phyloP scores from a whole-genome alignment of 176 grass and related monocot species.

The Lolium rigidum region DNA sequence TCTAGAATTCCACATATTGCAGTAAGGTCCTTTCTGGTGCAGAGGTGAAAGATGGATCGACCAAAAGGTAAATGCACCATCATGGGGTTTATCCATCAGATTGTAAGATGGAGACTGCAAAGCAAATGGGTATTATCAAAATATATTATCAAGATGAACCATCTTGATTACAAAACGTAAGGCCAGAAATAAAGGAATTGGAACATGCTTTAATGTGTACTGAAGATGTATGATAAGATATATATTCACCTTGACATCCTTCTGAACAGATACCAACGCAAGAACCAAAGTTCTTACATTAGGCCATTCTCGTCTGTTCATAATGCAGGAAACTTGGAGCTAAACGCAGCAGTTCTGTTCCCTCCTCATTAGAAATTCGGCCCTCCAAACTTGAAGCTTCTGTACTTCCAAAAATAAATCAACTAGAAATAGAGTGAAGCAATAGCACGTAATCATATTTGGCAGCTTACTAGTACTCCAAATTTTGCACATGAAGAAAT shows the following conservation, averaged over 20 bases:
- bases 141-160: neutral
- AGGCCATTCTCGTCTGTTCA: slow-evolving; percentile 77
- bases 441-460: too few species aligned
- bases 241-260: slow-evolving; percentile 70
- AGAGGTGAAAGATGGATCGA: slow-evolving; percentile 76
- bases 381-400: slow-evolving; percentile 69
- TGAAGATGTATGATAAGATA: slow-evolving; percentile 23
- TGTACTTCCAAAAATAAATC: too few species aligned
- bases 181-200: slow-evolving; percentile 24
- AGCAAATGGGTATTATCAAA: slow-evolving; percentile 33
- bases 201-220: slow-evolving; percentile 12
- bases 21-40: slow-evolving; percentile 87
- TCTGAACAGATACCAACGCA: slow-evolving; percentile 75
- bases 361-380: slow-evolving; percentile 88
- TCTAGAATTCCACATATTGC: slow-evolving; percentile 93
- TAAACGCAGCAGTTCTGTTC: slow-evolving; percentile 77
- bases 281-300: slow-evolving; percentile 75
- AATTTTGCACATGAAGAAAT: too few species aligned
- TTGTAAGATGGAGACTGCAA: slow-evolving; percentile 73
- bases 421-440: too few species aligned
- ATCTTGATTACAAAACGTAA: slow-evolving; percentile 16
- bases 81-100: slow-evolving; percentile 69
- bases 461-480: too few species aligned
- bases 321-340: slow-evolving; percentile 92
- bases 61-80: slow-evolving; percentile 59